Conservation (phyloP, 768 basidiomycete species). For the Rhizopogon rudus region DNA sequence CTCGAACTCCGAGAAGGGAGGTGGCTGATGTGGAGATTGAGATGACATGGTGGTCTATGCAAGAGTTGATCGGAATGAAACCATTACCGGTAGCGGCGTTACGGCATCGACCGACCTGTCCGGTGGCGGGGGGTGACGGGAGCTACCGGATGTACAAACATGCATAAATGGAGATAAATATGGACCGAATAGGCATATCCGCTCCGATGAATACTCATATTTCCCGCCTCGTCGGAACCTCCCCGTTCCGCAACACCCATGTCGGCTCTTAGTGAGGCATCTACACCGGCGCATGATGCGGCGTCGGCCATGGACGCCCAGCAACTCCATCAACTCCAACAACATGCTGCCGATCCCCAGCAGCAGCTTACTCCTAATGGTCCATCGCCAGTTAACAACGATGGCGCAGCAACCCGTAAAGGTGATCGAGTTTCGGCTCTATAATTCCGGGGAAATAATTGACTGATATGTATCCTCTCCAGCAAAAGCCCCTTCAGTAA, state of each 20-base stretch:
- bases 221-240: conserved; percentile 21
- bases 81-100: conserved; percentile 14
- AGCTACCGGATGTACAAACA: conserved; percentile 21
- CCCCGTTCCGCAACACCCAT: conserved; percentile 48
- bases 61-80: conserved; percentile 9
- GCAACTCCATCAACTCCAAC: conserved; percentile 40
- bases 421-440: conserved; percentile 36
- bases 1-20: conserved; percentile 66
- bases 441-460: conserved; percentile 7
- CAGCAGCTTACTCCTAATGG: conserved; percentile 28
- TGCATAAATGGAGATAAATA: conserved; percentile 18
- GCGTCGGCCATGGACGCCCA: conserved; percentile 55
- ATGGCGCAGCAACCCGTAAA: conserved; percentile 45
- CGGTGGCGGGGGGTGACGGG: conserved; percentile 4
- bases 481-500: conserved; percentile 81
- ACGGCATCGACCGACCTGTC: background rate
- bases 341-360: conserved; percentile 30
- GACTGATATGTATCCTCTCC: conserved; percentile 10
- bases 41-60: conserved; percentile 20
- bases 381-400: conserved; percentile 24
- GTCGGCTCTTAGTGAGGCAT: conserved; percentile 72
- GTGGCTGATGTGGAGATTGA: conserved; percentile 35
- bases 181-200: conserved; percentile 15
- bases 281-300: conserved; percentile 65
- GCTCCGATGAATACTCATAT: conserved; percentile 26